A percentile compares a stretch with the other conserved stretches of the same genome.
Evolutionary conservation across 352 stramenopile genomes (phyloP).

Genomic region (Globisporangium spiculum): DNA sequence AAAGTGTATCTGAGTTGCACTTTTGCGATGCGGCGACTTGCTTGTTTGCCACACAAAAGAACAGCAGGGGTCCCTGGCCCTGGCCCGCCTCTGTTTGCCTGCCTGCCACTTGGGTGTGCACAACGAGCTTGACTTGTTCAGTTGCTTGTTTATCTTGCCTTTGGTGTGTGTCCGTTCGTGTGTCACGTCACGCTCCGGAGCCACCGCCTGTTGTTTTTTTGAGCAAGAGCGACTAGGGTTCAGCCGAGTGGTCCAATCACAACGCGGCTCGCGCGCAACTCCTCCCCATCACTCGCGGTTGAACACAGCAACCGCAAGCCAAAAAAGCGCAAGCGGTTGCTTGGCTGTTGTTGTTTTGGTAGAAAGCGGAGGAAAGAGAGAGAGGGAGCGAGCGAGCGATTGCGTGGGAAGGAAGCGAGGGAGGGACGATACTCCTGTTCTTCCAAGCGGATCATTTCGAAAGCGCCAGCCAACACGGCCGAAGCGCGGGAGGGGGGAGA

Average conservation of each 20-base stretch:
- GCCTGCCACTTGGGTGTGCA: background rate
- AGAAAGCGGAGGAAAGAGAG: background rate
- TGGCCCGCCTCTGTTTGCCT: background rate
- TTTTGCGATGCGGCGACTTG: constrained; percentile 32
- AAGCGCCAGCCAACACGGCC: background rate
- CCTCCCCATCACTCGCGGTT: constrained; percentile 12
- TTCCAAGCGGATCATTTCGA: constrained; percentile 1
- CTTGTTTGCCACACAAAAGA: constrained; percentile 4
- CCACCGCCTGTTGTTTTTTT: background rate
- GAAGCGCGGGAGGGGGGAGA: background rate
- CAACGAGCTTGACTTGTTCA: background rate
- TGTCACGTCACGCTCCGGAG: constrained; percentile 38
- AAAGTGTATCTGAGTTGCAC: constrained; percentile 26
- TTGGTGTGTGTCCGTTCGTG: constrained; percentile 28
- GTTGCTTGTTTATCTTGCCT: background rate
- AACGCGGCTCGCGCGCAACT: background rate
- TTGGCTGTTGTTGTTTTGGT: background rate
- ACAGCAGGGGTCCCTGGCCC: background rate
- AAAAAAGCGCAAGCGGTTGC: constrained; percentile 6
- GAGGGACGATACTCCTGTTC: constrained; percentile 4
- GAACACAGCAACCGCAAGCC: constrained; percentile 5
- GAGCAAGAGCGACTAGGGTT: background rate
- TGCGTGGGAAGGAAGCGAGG: constrained; percentile 1
- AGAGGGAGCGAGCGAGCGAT: background rate
- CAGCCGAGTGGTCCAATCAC: background rate